Percentiles rank a stretch among this genome's conserved stretches.
These are phyloP conservation scores for Tuber microsphaerosporum DNA, from an alignment of 495 filamentous ascomycete species.

Conservation along the genomic window DNA sequence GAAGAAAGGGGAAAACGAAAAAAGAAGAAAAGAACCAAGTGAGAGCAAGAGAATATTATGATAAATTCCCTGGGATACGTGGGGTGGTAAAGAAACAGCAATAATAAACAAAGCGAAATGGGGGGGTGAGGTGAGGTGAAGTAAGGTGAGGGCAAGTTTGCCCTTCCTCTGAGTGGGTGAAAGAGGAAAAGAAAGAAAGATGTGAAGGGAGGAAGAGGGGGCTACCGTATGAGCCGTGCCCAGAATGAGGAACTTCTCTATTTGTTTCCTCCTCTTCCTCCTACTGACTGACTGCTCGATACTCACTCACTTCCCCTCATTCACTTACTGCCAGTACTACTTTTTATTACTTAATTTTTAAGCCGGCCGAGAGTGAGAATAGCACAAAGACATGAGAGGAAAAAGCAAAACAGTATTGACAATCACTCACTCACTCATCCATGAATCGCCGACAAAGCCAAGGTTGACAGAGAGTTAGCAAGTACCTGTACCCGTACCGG, in stretches of 20 bases:
- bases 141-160: not conserved
- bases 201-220: not conserved
- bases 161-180: not conserved
- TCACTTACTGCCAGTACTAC: not conserved
- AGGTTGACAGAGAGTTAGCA: not conserved
- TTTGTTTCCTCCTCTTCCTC: not conserved
- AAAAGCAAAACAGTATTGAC: not conserved
- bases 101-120: not conserved
- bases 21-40: not conserved
- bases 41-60: conserved; percentile 5
- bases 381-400: not conserved
- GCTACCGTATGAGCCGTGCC: not conserved
- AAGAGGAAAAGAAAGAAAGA: not conserved
- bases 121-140: too few species aligned
- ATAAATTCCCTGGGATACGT: not conserved
- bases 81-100: conserved; percentile 1
- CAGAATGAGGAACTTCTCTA: not conserved
- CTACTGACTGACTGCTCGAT: not conserved
- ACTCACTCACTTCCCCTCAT: not conserved
- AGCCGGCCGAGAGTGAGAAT: not conserved
- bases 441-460: not conserved
- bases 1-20: conserved; percentile 1
- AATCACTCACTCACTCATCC: not conserved
- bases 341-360: not conserved
- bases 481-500: not conserved